These are phyloP conservation scores for Talaromyces sp. DNA, from an alignment of 2,329 filamentous ascomycete species.

Conservation along the genomic window DNA sequence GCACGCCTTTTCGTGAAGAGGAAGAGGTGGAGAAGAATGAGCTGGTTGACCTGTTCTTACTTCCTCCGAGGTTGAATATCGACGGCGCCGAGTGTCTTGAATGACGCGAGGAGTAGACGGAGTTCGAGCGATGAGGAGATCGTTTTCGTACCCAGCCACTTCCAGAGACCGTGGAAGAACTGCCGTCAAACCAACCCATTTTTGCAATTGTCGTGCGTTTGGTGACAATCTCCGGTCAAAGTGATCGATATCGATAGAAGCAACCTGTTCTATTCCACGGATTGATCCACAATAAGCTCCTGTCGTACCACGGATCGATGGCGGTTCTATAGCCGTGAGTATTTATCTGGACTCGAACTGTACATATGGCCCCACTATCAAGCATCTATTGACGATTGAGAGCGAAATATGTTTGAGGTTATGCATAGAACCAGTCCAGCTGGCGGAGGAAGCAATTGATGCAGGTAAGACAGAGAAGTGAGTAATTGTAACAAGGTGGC, in stretches of 20 bases:
- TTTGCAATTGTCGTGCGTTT: not conserved
- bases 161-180: conserved; percentile 25
- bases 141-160: conserved; percentile 32
- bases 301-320: not conserved
- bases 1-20: conserved; percentile 71
- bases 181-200: conserved; percentile 49
- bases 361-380: conserved; percentile 2
- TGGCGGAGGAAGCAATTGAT: conserved; percentile 7
- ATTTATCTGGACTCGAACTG: not conserved
- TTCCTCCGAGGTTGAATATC: conserved; percentile 42
- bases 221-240: not conserved
- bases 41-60: conserved; percentile 35
- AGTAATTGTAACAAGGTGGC: conserved; percentile 6
- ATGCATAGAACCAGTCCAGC: conserved; percentile 8
- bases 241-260: not conserved
- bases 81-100: conserved; percentile 42
- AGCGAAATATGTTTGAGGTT: not conserved
- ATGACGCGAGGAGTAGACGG: conserved; percentile 35
- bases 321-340: not conserved
- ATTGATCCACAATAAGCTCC: conserved; percentile 3
- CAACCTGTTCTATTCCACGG: not conserved
- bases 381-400: conserved; percentile 1
- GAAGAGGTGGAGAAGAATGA: conserved; percentile 54
- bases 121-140: conserved; percentile 37
- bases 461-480: conserved; percentile 13